These are phyloP conservation scores for Mortierella sp. DNA, from an alignment of 371 early-diverging fungal species.

Conservation along the genomic window DNA sequence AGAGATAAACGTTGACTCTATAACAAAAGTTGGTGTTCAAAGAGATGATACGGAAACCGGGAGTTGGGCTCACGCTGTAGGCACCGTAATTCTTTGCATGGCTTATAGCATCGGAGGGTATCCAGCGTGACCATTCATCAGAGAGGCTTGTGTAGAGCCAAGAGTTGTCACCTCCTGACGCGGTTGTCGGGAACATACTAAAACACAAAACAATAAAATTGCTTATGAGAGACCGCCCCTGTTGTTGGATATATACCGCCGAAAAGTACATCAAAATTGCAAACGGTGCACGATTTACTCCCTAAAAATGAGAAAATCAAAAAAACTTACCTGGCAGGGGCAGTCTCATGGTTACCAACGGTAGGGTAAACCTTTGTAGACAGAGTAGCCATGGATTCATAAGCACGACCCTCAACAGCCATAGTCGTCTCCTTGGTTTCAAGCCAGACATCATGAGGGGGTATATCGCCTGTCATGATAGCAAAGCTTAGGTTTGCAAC, in stretches of 20 bases:
- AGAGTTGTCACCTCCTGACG: constrained; percentile 54
- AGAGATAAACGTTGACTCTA: constrained; percentile 60
- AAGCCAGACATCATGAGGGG: constrained; percentile 73
- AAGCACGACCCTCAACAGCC: constrained; percentile 59
- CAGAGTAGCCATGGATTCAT: constrained; percentile 58
- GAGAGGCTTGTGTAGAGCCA: constrained; percentile 67
- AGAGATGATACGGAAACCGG: constrained; percentile 67
- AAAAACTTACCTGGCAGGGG: constrained; percentile 34
- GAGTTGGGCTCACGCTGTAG: constrained; percentile 59
- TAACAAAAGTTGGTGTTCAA: constrained; percentile 78
- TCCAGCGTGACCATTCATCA: constrained; percentile 66
- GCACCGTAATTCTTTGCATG: constrained; percentile 61
- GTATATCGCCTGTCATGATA: constrained; percentile 72
- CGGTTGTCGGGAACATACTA: constrained; percentile 61
- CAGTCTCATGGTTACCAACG: constrained; percentile 70
- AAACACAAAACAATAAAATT: not conserved
- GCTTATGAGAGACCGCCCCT: not conserved
- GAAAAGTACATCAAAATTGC: not conserved
- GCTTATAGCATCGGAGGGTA: constrained; percentile 40
- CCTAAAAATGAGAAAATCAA: not conserved
- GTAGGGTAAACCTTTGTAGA: constrained; percentile 66
- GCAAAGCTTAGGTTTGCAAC: constrained; percentile 61
- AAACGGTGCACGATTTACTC: not conserved
- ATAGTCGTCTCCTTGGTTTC: constrained; percentile 36
- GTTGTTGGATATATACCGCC: not conserved